Percentiles rank a stretch among this genome's conserved stretches.
These are phyloP conservation scores for Heimioporus retisporus DNA, from an alignment of 1,284 basidiomycete genomes.

Conservation along the genomic window DNA sequence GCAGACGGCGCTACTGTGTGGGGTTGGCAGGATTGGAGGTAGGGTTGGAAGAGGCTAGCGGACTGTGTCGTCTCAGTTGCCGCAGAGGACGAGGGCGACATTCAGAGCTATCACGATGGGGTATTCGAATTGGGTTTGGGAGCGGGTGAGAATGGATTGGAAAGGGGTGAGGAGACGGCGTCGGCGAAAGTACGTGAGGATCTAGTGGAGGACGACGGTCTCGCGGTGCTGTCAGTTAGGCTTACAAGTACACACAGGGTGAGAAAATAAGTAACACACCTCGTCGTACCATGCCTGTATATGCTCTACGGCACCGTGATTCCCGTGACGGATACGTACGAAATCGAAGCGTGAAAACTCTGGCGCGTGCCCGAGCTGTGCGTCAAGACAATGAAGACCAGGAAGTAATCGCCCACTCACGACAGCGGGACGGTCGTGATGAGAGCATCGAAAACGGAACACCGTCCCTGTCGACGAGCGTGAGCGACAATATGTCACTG, in stretches of 20 bases:
- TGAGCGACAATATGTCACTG: conserved; percentile 71
- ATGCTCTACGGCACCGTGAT: conserved; percentile 68
- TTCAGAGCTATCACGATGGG: conserved; percentile 77
- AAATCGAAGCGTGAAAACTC: conserved; percentile 82
- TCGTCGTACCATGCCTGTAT: conserved; percentile 65
- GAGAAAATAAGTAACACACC: conserved; percentile 49
- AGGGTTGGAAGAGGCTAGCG: conserved; percentile 67
- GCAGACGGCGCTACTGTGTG: conserved; percentile 68
- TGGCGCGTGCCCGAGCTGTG: conserved; percentile 67
- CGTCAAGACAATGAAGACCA: conserved; percentile 7
- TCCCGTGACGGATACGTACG: conserved; percentile 74
- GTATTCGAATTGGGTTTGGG: conserved; percentile 73
- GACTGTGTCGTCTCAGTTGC: conserved; percentile 70
- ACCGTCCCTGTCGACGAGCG: conserved; percentile 62
- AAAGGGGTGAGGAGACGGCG: conserved; percentile 78
- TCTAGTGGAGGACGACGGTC: conserved; percentile 69
- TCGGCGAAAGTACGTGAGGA: conserved; percentile 85
- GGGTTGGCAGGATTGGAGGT: conserved; percentile 66
- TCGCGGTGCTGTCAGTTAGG: conserved; percentile 58
- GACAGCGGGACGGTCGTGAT: conserved; percentile 80
- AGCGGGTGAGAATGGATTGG: conserved; percentile 66
- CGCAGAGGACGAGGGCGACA: conserved; percentile 71
- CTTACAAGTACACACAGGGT: no score
- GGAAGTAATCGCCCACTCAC: conserved; percentile 52
- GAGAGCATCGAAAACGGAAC: conserved; percentile 68